Evolutionary conservation across 2,329 filamentous ascomycete species (phyloP).

Genomic region (Calonectria hawksworthii): DNA sequence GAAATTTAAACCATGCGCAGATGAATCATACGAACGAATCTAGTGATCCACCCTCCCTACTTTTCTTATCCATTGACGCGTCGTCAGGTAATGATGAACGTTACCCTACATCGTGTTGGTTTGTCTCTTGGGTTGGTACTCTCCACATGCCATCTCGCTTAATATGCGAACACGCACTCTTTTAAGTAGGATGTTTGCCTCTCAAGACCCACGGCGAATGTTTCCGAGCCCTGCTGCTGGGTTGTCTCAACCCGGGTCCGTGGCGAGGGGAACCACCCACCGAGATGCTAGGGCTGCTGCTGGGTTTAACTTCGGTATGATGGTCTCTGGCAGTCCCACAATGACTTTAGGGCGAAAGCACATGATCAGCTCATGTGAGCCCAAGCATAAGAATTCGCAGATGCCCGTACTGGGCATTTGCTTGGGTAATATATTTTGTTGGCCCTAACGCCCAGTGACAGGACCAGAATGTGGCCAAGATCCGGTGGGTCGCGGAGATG

Average conservation of each 20-base stretch:
- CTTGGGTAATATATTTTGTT: neutral
- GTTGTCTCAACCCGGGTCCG: slow-evolving; percentile 11
- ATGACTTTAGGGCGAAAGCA: neutral
- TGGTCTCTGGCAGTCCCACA: neutral
- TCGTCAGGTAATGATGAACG: neutral
- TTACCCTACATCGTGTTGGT: slow-evolving; percentile 3
- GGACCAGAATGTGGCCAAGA: slow-evolving; percentile 19
- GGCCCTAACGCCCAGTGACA: slow-evolving; percentile 6
- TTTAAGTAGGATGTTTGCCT: slow-evolving; percentile 3
- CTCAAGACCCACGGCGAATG: slow-evolving; percentile 13
- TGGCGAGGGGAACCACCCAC: slow-evolving; percentile 16
- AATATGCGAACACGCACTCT: slow-evolving; percentile 8
- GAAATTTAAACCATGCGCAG: neutral
- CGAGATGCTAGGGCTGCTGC: neutral
- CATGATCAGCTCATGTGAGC: neutral
- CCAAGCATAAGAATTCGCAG: neutral
- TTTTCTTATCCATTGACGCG: neutral
- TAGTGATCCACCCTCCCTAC: neutral
- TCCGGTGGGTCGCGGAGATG: neutral
- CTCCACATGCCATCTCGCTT: slow-evolving; percentile 19
- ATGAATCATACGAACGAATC: neutral
- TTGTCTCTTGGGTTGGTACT: neutral
- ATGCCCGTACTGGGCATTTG: neutral
- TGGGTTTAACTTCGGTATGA: neutral
- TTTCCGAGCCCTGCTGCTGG: slow-evolving; percentile 4